Base-by-base conservation (phyloP, 805 yeast species). In the Yarrowia yakushimensis region DNA sequence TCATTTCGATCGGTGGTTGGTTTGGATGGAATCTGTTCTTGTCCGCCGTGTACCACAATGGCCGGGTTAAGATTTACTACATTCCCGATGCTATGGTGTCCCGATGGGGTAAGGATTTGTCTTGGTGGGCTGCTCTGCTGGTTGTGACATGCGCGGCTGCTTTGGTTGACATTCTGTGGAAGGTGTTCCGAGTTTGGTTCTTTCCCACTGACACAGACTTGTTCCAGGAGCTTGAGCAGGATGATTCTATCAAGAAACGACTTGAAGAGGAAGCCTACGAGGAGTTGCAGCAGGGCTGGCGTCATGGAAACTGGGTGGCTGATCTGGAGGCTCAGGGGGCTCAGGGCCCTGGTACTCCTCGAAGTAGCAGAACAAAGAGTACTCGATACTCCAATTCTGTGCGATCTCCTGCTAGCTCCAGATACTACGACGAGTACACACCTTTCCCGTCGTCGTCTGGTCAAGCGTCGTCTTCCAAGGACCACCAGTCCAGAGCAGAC, bases 91-190 rank as follows among this genome's bases (percentile, higher is more conserved):
- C 94, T 2, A 77, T 94, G 52, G 78, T 80, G 63, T 73, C 84
- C 54, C 83, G 83, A 59, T 90, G 90, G 76, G 98, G 98, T 22
- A 74, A 67, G 20, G 97, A 94, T 70, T 72, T 78, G n/a, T 80
- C 88, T 0, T 93, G 91, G 84, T 94, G 98, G 98, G 89, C 90
- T 1, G 73, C 90, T 0, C 74, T 88, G 33, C 69, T 90, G 30
- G 79, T 85, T 1, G 71, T 88, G 18, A 72, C 78, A 0, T 74
- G 82, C 0, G 76, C 89, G 60, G 87, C 93, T 2, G 67, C 88
- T 13, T 73, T 85, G 37, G 75, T 88, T 64, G 98, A 94, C 71
- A 73, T 88, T 39, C 70, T 87, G 5, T 71, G 84, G 60, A 85
- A 86, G 66, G 80, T 85, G 1, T 67, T 85, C 46, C 81, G 85